A percentile compares a stretch with the other conserved stretches of the same genome.
phyloP scores from a whole-genome alignment of 106 monocot genomes.

The Acorus calamus region DNA sequence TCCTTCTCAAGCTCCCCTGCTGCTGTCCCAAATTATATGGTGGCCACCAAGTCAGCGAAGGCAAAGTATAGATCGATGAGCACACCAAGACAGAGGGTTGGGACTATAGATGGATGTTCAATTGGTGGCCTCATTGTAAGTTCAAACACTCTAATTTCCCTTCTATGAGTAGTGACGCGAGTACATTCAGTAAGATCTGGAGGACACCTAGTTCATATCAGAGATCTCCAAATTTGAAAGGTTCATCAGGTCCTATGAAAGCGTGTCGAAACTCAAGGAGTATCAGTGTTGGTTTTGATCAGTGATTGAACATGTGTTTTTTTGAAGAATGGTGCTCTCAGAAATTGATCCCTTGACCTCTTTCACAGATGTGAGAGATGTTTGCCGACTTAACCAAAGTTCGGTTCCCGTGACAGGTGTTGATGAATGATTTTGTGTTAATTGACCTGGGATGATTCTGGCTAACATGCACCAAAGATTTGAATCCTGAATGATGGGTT shows the following conservation, averaged over 20 bases:
- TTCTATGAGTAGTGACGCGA: constrained; percentile 25
- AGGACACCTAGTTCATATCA: constrained; percentile 9
- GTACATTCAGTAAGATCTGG: constrained; percentile 9
- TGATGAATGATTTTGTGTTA: too few species aligned
- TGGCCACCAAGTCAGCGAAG: constrained; percentile 55
- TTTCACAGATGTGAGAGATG: too few species aligned
- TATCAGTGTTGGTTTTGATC: too few species aligned
- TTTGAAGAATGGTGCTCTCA: too few species aligned
- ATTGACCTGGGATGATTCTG: too few species aligned
- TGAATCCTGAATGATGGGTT: too few species aligned
- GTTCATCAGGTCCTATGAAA: constrained; percentile 5
- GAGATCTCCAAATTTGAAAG: constrained; percentile 13
- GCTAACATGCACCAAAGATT: too few species aligned
- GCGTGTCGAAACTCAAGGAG: too few species aligned
- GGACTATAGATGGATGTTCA: constrained; percentile 13
- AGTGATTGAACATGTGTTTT: too few species aligned
- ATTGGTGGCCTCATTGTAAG: constrained; percentile 10
- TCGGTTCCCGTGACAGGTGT: too few species aligned
- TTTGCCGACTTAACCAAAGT: too few species aligned
- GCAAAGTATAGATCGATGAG: constrained; percentile 70
- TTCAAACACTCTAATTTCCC: constrained; percentile 35
- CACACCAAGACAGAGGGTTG: constrained; percentile 52
- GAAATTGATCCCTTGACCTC: too few species aligned
- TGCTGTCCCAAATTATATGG: constrained; percentile 70
- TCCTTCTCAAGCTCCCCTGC: constrained; percentile 43